Evolutionary conservation across 23 red algal species (phyloP), one percentile per base, ranked within the genome.

Genomic region (Gracilariopsis chorda): DNA sequence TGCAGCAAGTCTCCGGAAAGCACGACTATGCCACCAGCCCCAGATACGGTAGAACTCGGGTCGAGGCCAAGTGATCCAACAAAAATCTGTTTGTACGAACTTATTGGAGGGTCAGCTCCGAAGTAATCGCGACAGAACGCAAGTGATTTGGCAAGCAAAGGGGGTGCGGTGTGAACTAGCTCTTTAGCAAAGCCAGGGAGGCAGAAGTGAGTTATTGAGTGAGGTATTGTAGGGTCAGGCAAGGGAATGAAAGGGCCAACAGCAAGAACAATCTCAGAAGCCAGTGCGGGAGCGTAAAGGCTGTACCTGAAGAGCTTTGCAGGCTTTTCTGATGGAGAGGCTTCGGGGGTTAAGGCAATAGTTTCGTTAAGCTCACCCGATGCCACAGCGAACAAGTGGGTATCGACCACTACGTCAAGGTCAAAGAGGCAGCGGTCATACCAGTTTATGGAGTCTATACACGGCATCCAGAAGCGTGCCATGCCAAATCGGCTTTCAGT

Each of bases 201-300:
- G 56, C 89, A 95, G 72, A 98, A 95, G 49, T 98, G 88, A 47
- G 96, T 98, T 16, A 98, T 83, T 24, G 86, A 73, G 48, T 74
- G 71, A 17, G 89, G 88, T 36, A 80, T 64, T 23, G 81, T 49
- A 29, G 91, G 96, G 77, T 98, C 96, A 35, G 96, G 84, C 61
- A 98, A 88, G 21, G 84, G 53, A 34, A 84, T 65, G 65, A 98
- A 98, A 2, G 64, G 84, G 47, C 96, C 96, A 59, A 86, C 96
- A 68, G 88, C 77, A 28, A 98, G 49, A 20, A 79, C 71, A 57
- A 98, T 83, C 42, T 98, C 93, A 32, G 86, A 71, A 47, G 96
- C 88, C 65, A 61, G 72, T 12, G 86, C 90, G 33, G 83, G 71
- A 27, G 65, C 80, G 36, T 57, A 62, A 16, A 62, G 47, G 30